Percentiles rank a stretch among this genome's conserved stretches.
phyloP scores from a whole-genome alignment of 1,284 basidiomycete genomes.

The Rhizoctonia solani region DNA sequence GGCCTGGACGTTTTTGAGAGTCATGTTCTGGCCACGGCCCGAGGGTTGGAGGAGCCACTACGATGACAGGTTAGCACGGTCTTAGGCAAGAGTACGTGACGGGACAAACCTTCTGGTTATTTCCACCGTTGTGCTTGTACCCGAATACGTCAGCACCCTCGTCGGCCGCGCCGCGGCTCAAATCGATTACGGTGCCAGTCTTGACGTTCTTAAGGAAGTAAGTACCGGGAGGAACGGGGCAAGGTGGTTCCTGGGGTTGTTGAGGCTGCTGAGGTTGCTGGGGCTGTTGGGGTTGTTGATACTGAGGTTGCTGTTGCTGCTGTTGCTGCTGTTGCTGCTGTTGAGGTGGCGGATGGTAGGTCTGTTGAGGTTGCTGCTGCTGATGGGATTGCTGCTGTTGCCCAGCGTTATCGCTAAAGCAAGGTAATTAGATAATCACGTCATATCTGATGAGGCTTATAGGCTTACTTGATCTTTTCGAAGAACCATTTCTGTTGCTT shows the following conservation, averaged over 20 bases:
- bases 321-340: slow-evolving; percentile 13
- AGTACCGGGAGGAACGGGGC: slow-evolving; percentile 24
- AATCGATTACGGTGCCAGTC: slow-evolving; percentile 30
- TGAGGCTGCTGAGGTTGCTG: neutral
- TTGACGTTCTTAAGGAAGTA: slow-evolving; percentile 28
- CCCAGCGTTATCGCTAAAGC: slow-evolving; percentile 17
- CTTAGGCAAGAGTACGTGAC: neutral
- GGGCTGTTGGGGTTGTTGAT: neutral
- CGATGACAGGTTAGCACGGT: neutral
- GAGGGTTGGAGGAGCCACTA: slow-evolving; percentile 31
- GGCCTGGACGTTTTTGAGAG: slow-evolving; percentile 20
- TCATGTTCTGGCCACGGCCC: slow-evolving; percentile 31
- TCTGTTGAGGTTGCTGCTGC: slow-evolving; percentile 21
- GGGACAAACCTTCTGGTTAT: slow-evolving; percentile 27
- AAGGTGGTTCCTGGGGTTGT: neutral
- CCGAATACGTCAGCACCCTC: slow-evolving; percentile 32
- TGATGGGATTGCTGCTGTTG: slow-evolving; percentile 3
- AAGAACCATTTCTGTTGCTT: slow-evolving; percentile 29
- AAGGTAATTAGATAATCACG: neutral
- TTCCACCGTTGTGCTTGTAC: slow-evolving; percentile 23
- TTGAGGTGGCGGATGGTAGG: slow-evolving; percentile 8
- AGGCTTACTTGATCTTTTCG: slow-evolving; percentile 29
- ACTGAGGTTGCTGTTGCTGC: neutral
- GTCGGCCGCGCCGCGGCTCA: slow-evolving; percentile 19
- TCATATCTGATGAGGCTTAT: neutral